Percentiles rank a stretch among this genome's conserved stretches.
These are phyloP conservation scores for Diplocarpon mali DNA, from an alignment of 2,329 filamentous ascomycete species.

Conservation along the genomic window DNA sequence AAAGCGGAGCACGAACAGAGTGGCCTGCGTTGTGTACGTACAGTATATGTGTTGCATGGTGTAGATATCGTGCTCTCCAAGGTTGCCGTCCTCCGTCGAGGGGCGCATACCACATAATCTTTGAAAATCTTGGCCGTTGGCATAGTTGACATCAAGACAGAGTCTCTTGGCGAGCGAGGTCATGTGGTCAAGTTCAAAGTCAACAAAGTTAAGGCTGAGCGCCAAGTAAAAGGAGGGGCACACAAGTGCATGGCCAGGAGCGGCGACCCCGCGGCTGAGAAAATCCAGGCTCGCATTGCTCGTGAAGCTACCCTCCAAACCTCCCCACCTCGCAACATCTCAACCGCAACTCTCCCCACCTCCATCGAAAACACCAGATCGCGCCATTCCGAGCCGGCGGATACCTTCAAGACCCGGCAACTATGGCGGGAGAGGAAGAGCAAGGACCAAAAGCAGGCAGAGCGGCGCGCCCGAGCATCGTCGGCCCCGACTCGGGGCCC, in stretches of 20 bases:
- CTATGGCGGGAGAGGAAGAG: constrained; percentile 2
- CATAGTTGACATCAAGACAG: background rate
- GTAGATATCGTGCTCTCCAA: background rate
- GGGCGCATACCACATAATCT: background rate
- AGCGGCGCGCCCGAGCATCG: constrained; percentile 49
- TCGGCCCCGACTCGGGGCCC: constrained; percentile 65
- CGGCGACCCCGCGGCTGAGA: constrained; percentile 3
- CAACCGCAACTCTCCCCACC: too few species aligned
- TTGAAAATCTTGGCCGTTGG: background rate
- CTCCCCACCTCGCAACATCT: background rate
- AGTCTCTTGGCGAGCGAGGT: background rate
- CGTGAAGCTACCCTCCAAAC: background rate
- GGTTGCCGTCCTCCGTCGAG: background rate
- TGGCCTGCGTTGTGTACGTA: background rate
- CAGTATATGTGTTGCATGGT: too few species aligned
- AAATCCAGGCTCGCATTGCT: background rate
- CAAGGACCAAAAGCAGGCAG: constrained; percentile 1
- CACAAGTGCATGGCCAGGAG: background rate
- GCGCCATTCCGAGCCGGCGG: too few species aligned
- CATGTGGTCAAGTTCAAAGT: background rate
- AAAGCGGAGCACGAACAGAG: background rate
- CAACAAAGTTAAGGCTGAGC: background rate
- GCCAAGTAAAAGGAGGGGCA: background rate
- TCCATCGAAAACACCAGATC: background rate
- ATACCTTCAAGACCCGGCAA: background rate